A percentile compares a stretch with the other conserved stretches of the same genome.
These are phyloP conservation scores for Eucalyptus virginea DNA, from an alignment of 345 rosid genomes.

Conservation along the genomic window DNA sequence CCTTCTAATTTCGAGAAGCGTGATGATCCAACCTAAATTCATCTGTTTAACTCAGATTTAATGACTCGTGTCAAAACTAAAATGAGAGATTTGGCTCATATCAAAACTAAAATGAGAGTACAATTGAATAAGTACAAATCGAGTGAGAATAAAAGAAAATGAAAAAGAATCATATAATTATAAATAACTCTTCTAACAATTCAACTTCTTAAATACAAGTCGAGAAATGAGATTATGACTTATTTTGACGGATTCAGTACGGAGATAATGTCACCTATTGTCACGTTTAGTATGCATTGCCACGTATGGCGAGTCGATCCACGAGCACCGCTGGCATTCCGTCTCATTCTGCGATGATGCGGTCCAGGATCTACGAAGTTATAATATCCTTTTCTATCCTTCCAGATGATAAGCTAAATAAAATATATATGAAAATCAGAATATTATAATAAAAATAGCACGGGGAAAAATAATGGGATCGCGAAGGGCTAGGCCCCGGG, in stretches of 20 bases:
- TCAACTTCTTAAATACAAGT: too few species aligned
- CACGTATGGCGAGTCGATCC: not conserved
- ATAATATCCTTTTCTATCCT: not conserved
- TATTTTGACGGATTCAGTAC: rapidly evolving
- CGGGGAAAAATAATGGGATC: not conserved
- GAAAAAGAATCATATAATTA: too few species aligned
- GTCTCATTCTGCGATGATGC: not conserved
- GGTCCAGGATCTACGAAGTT: not conserved
- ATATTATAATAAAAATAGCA: not conserved
- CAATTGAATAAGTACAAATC: rapidly evolving
- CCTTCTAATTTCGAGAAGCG: rapidly evolving
- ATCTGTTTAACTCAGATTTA: not conserved
- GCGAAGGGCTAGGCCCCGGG: not conserved
- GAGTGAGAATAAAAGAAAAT: too few species aligned
- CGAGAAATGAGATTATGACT: rapidly evolving
- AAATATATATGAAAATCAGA: not conserved
- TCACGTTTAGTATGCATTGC: rapidly evolving
- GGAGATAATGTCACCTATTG: rapidly evolving
- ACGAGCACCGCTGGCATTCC: not conserved
- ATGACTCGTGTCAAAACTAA: rapidly evolving
- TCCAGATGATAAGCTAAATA: not conserved
- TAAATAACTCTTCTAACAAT: rapidly evolving
- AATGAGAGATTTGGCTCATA: too few species aligned
- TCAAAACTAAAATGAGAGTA: too few species aligned
- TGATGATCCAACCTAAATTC: too few species aligned